phyloP scores from a whole-genome alignment of 257 asterid genomes.

The Petunia axillaris region DNA sequence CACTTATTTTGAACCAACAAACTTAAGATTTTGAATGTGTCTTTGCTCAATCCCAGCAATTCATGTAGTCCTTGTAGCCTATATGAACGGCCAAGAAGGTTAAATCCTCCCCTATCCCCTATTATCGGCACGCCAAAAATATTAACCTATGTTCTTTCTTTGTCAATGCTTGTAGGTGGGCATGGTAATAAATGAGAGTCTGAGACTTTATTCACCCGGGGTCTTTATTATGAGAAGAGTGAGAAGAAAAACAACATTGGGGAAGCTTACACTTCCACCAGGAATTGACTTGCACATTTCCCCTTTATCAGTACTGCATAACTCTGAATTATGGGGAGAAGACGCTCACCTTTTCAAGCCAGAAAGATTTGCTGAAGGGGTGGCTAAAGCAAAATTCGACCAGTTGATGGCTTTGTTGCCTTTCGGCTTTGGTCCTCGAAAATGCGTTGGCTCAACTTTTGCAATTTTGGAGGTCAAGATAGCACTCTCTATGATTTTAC shows the following conservation, averaged over 20 bases:
- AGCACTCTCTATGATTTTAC: conserved; percentile 52
- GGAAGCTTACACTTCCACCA: conserved; percentile 39
- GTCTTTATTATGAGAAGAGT: conserved; percentile 45
- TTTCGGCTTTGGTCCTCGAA: conserved; percentile 55
- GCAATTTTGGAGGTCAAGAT: conserved; percentile 58
- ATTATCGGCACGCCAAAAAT: not conserved
- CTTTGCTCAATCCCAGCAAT: not conserved
- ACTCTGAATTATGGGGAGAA: conserved; percentile 53
- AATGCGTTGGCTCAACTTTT: conserved; percentile 58
- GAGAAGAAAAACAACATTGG: conserved; percentile 39
- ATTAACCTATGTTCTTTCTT: not conserved
- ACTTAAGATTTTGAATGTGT: not conserved
- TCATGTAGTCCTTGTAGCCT: not conserved
- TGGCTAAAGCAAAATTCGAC: conserved; percentile 56
- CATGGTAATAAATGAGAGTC: conserved; percentile 61
- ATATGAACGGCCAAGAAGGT: not conserved
- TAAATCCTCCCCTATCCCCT: not conserved
- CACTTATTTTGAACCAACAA: not conserved
- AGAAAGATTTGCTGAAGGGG: conserved; percentile 54
- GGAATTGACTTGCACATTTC: conserved; percentile 44
- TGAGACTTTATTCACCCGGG: conserved; percentile 57
- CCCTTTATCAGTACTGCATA: conserved; percentile 45
- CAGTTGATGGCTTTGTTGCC: conserved; percentile 50
- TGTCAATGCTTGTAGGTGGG: conserved; percentile 41
- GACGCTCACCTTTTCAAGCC: conserved; percentile 57